Conservation (phyloP, 345 rosid genomes). For the Eucalyptus regnans region DNA sequence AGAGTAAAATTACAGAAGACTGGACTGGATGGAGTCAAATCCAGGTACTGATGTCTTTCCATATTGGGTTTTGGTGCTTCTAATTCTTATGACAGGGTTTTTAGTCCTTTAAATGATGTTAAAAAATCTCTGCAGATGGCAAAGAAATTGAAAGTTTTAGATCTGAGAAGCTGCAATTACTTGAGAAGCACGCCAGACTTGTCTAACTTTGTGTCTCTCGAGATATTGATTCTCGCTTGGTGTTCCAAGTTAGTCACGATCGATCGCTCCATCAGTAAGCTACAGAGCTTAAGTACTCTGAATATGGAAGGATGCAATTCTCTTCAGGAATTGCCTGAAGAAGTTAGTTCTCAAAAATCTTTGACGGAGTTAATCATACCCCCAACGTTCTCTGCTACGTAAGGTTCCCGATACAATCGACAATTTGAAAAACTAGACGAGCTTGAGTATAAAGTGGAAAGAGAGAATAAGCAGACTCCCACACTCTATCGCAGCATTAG, state of each 20-base stretch:
- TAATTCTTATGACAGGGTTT: neutral
- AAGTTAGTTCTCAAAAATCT: neutral
- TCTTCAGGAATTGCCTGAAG: neutral
- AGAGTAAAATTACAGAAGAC: neutral
- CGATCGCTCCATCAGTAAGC: neutral
- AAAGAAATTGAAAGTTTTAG: neutral
- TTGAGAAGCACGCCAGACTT: neutral
- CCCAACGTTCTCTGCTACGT: neutral
- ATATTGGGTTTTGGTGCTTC: neutral
- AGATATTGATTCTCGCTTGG: neutral
- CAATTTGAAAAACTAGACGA: neutral
- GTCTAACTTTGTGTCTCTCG: neutral
- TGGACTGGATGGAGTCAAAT: neutral
- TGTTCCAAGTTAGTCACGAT: neutral
- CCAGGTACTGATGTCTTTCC: neutral
- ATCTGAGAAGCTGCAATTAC: neutral
- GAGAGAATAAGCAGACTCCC: neutral
- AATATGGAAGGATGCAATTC: neutral
- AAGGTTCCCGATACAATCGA: neutral
- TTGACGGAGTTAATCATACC: neutral
- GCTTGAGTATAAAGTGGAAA: neutral
- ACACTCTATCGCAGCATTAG: neutral
- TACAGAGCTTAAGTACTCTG: neutral
- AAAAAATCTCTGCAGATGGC: neutral
- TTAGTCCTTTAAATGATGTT: neutral